Percentiles rank a stretch among this genome's conserved stretches.
Evolutionary conservation across 495 filamentous ascomycete species (phyloP).

Genomic region (Barbatosphaeria neglecta): DNA sequence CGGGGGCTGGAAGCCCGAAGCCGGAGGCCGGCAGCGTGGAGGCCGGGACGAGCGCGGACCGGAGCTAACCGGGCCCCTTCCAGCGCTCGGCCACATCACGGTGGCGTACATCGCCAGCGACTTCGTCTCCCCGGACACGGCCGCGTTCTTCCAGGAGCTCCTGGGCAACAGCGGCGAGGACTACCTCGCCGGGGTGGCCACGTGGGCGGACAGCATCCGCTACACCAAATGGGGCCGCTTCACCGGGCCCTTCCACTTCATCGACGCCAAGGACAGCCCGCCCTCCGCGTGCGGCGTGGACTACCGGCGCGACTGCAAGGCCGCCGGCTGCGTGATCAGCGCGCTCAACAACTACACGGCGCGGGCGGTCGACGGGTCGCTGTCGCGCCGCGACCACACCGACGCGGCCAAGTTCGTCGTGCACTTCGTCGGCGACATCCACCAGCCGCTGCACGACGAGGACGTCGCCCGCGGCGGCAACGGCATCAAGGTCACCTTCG

Average conservation of each 20-base stretch:
- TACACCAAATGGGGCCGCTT: conserved; percentile 48
- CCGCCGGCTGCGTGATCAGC: conserved; percentile 48
- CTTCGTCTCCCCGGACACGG: conserved; percentile 28
- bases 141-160: conserved; percentile 29
- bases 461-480: conserved; percentile 49
- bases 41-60: not conserved
- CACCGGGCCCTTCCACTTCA: conserved; percentile 53
- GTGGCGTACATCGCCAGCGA: conserved; percentile 41
- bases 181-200: conserved; percentile 48
- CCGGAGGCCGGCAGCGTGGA: not conserved
- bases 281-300: conserved; percentile 47
- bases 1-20: too few species aligned
- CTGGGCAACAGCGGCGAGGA: conserved; percentile 33
- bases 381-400: conserved; percentile 25
- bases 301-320: conserved; percentile 49
- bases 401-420: conserved; percentile 52
- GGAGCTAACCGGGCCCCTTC: too few species aligned
- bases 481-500: conserved; percentile 44
- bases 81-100: conserved; percentile 49
- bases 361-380: conserved; percentile 28
- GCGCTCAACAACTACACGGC: conserved; percentile 50
- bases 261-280: conserved; percentile 57
- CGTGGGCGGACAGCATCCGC: conserved; percentile 52
- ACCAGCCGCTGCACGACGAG: conserved; percentile 55
- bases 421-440: conserved; percentile 55